Evolutionary conservation across 257 asterid species (phyloP), one percentile per base, ranked within the genome.

Genomic region (Ligustrum vulgare): DNA sequence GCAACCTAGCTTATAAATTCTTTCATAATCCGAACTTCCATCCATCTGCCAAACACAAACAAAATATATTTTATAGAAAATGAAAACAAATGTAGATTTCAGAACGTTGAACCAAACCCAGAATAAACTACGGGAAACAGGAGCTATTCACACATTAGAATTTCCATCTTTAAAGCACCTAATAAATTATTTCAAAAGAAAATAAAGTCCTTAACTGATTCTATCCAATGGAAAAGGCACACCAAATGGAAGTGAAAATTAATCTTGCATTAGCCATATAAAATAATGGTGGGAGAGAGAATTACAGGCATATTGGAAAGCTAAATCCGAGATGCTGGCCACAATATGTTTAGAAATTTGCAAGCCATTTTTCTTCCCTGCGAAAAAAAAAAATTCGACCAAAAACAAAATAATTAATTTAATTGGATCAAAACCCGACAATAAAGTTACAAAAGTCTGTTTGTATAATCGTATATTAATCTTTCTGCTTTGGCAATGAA

Each of bases 401-500:
- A 63, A 8, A 66, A n/a, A n/a, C n/a, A 18, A 5, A 0, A 35
- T 6, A 35, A 11, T 11, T 49, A 33, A 1, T 67, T 36, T 34
- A n/a, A 35, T 34, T 16, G 45, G 20, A 67, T 10, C 15, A 8
- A 33, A 32, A n/a, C 11, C 33, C 32, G 3, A 67, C 4, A 56
- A 2, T 8, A 25, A 3, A 32, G 11, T 67, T 63, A 37, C 35
- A 49, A 20, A 67, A 6, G 37, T 34, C 2, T 23, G n/a, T n/a
- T 67, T 4, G 10, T 22, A 28, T 15, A 66, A 18, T 6, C n/a
- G 31, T 8, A 63, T 0, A 20, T 1, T 1, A 67, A 70, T 7
- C 97, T 97, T 91, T 93, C 92, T 62, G 91, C 87, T 74, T 95
- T 94, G 67, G 97, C 96, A 71, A 93, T 84, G 76, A 91, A 75